phyloP scores from a whole-genome alignment of 768 basidiomycete genomes.

The Agaricus bisporus region DNA sequence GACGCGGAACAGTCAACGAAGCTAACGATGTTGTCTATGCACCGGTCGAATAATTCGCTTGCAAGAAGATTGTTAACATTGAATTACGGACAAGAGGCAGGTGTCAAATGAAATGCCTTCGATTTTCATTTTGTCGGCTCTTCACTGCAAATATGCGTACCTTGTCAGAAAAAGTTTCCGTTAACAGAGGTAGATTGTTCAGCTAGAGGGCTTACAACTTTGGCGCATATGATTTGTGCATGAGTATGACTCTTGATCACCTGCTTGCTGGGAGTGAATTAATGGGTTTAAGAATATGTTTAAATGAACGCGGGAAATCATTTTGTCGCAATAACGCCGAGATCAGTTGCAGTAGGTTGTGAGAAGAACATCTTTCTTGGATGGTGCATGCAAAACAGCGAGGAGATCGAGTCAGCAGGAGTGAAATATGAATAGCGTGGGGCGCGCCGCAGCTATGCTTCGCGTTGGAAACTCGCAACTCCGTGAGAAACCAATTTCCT shows the following conservation, averaged over 20 bases:
- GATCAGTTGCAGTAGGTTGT: not conserved
- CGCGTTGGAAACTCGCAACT: not conserved
- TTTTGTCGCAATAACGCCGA: conserved; percentile 5
- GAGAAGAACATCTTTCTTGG: not conserved
- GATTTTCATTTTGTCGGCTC: not conserved
- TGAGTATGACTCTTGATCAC: not conserved
- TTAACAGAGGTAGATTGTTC: conserved; percentile 3
- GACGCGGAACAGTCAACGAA: not conserved
- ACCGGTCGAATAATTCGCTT: conserved; percentile 4
- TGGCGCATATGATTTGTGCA: not conserved
- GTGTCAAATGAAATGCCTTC: not conserved
- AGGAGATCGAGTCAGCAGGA: conserved; percentile 7
- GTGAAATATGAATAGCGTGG: not conserved
- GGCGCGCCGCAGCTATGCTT: not conserved
- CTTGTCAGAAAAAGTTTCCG: conserved; percentile 1
- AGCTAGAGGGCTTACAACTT: too few relatives aligned
- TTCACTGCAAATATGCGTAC: not conserved
- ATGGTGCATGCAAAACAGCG: not conserved
- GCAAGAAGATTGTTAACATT: not conserved
- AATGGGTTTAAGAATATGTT: not conserved
- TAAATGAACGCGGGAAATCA: conserved; percentile 9
- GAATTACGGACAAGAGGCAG: conserved; percentile 3
- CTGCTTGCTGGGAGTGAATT: conserved; percentile 5
- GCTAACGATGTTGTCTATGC: not conserved
- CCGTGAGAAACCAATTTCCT: not conserved